phyloP scores from a whole-genome alignment of 306 rosid genomes.

The Fragaria vesca region DNA sequence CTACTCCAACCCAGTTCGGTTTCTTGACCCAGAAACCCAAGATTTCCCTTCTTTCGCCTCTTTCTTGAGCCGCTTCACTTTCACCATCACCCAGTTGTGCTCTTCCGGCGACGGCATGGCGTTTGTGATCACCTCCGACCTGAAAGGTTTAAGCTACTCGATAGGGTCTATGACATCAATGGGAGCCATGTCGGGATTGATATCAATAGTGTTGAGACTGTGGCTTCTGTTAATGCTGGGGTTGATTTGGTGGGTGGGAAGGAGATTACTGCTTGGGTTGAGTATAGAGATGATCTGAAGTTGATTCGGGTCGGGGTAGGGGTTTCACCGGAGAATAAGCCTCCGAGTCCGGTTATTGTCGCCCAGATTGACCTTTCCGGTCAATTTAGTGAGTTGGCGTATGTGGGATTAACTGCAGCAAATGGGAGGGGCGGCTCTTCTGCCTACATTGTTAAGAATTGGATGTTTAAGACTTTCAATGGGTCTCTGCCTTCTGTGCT shows the following conservation, averaged over 20 bases:
- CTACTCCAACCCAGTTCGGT: slow-evolving; percentile 56
- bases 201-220: slow-evolving; percentile 35
- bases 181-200: slow-evolving; percentile 63
- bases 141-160: slow-evolving; percentile 34
- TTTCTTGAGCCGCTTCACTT: slow-evolving; percentile 62
- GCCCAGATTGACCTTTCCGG: slow-evolving; percentile 58
- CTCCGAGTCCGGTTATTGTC: slow-evolving; percentile 51
- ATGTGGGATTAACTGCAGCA: slow-evolving; percentile 72
- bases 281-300: slow-evolving; percentile 53
- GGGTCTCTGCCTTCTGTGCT: slow-evolving; percentile 30
- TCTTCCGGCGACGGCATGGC: slow-evolving; percentile 62
- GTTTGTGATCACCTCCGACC: slow-evolving; percentile 47
- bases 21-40: slow-evolving; percentile 64
- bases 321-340: slow-evolving; percentile 44
- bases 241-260: slow-evolving; percentile 58
- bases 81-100: slow-evolving; percentile 58
- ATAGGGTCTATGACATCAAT: slow-evolving; percentile 54
- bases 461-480: slow-evolving; percentile 60
- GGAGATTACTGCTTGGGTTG: slow-evolving; percentile 66
- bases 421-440: slow-evolving; percentile 63
- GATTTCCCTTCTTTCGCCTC: slow-evolving; percentile 43
- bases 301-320: slow-evolving; percentile 63
- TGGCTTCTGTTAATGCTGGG: slow-evolving; percentile 57
- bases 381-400: slow-evolving; percentile 59
- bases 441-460: slow-evolving; percentile 44